Evolutionary conservation across 2,329 filamentous ascomycete genomes (phyloP).

Genomic region (Colletotrichum musicola): DNA sequence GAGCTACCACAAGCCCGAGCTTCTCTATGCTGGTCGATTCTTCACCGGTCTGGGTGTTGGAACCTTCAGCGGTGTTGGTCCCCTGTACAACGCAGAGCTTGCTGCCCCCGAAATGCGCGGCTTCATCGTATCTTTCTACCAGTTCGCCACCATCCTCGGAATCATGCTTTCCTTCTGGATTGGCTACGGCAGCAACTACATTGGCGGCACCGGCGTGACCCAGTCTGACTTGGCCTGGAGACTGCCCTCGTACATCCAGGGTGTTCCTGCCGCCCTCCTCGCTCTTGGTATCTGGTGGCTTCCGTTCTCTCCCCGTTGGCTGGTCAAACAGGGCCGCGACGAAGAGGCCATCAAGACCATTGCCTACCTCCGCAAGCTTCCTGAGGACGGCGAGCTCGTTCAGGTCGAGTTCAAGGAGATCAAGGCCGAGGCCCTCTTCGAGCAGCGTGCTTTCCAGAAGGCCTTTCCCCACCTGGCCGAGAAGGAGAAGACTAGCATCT

Average conservation of each 20-base stretch:
- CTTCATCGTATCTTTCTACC: constrained; percentile 74
- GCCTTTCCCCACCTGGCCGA: constrained; percentile 59
- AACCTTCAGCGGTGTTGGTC: constrained; percentile 58
- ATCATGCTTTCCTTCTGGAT: constrained; percentile 66
- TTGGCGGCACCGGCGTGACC: constrained; percentile 58
- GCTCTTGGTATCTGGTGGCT: constrained; percentile 54
- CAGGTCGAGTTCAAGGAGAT: constrained; percentile 57
- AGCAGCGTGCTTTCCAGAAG: constrained; percentile 55
- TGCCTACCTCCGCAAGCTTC: constrained; percentile 70
- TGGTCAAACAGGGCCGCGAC: constrained; percentile 51
- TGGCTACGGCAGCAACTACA: constrained; percentile 60
- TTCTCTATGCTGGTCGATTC: constrained; percentile 62
- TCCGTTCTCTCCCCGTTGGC: constrained; percentile 55
- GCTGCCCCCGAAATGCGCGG: constrained; percentile 76
- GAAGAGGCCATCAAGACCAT: constrained; percentile 59
- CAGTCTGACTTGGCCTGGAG: constrained; percentile 58
- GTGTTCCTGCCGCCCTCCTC: constrained; percentile 52
- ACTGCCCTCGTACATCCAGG: constrained; percentile 60
- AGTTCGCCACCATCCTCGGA: constrained; percentile 71
- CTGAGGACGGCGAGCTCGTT: constrained; percentile 71
- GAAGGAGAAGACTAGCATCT: constrained; percentile 54
- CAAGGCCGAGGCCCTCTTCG: constrained; percentile 59
- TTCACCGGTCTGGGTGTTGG: constrained; percentile 64
- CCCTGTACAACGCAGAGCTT: constrained; percentile 64
- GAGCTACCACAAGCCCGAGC: constrained; percentile 50